Conservation (phyloP, 176 grass and related monocot species). For the Chloris gayana region DNA sequence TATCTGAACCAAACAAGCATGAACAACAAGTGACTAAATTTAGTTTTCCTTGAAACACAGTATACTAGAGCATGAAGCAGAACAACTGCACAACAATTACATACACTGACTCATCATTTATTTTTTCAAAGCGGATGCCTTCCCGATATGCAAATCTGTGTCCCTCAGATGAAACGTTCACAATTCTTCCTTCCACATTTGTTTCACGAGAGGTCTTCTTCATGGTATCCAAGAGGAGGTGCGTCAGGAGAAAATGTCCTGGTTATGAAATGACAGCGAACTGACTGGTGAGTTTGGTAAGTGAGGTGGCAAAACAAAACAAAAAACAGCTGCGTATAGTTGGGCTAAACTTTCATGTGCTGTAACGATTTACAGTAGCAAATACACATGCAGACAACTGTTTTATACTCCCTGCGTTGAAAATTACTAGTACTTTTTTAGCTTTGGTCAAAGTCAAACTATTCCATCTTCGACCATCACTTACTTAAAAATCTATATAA, state of each 20-base stretch:
- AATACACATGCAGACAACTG: background rate
- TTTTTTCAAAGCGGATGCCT: constrained; percentile 79
- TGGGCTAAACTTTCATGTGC: background rate
- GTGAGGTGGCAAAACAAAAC: background rate
- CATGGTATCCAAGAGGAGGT: constrained; percentile 90
- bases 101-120: constrained; percentile 82
- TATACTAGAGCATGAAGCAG: background rate
- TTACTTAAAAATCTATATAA: no score
- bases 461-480: no score
- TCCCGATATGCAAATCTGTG: constrained; percentile 70
- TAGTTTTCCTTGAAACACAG: background rate
- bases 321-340: background rate
- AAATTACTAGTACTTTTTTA: no score
- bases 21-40: constrained; percentile 33
- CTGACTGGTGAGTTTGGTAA: background rate
- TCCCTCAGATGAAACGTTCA: constrained; percentile 83
- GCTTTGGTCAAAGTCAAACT: no score
- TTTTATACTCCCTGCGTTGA: background rate
- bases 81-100: constrained; percentile 18
- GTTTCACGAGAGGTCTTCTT: constrained; percentile 73
- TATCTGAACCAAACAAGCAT: constrained; percentile 60
- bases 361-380: background rate
- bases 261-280: constrained; percentile 16
- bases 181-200: constrained; percentile 84
- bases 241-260: constrained; percentile 95